phyloP scores from a whole-genome alignment of 306 rosid species.

The Lathyrus tuberosus region DNA sequence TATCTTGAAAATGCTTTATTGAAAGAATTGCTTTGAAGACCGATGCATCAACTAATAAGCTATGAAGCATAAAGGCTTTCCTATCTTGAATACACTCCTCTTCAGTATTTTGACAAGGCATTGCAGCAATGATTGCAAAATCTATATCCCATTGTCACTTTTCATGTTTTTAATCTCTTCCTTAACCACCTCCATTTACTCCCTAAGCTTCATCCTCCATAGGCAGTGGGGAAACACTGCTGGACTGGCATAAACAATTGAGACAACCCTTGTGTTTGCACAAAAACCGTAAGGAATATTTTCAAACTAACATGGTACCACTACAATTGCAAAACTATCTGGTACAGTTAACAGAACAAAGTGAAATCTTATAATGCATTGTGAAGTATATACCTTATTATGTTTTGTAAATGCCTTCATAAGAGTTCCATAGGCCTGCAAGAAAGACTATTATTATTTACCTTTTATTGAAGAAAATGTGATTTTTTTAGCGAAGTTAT shows the following conservation, averaged over 20 bases:
- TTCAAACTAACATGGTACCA: slow-evolving; percentile 74
- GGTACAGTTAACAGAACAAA: slow-evolving; percentile 13
- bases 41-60: slow-evolving; percentile 86
- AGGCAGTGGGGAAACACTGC: slow-evolving; percentile 71
- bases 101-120: slow-evolving; percentile 89
- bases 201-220: slow-evolving; percentile 90
- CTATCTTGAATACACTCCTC: slow-evolving; percentile 90
- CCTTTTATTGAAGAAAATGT: no score
- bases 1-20: slow-evolving; percentile 59
- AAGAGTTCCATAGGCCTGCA: slow-evolving; percentile 85
- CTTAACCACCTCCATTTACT: slow-evolving; percentile 93
- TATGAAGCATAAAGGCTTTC: slow-evolving; percentile 92
- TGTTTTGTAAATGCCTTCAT: slow-evolving; percentile 90
- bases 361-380: slow-evolving; percentile 6
- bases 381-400: slow-evolving; percentile 66
- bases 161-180: slow-evolving; percentile 73
- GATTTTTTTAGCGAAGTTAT: neutral
- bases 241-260: slow-evolving; percentile 75
- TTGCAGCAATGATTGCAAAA: slow-evolving; percentile 79
- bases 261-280: slow-evolving; percentile 89
- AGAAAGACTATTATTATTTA: slow-evolving; percentile 30
- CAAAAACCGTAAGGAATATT: slow-evolving; percentile 96
- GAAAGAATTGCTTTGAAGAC: slow-evolving; percentile 78
- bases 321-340: slow-evolving; percentile 21
- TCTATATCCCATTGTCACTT: slow-evolving; percentile 83